Conservation (phyloP, 305 asterid genomes). For the Fraxinus albicans region DNA sequence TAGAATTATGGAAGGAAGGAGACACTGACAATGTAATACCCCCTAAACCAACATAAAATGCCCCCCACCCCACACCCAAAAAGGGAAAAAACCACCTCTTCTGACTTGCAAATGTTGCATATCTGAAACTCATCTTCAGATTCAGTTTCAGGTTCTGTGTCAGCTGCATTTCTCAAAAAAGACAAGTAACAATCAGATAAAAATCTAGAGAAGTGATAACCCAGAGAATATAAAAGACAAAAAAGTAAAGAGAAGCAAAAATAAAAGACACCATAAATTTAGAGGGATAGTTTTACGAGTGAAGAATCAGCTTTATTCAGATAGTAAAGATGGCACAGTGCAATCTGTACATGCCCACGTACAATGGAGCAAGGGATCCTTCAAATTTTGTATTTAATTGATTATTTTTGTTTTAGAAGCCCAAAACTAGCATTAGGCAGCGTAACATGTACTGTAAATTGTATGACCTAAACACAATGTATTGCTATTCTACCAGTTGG, state of each 20-base stretch:
- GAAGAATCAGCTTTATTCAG: constrained; percentile 11
- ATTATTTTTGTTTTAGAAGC: constrained; percentile 8
- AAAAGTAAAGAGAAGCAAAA: not conserved
- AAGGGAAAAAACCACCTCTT: constrained; percentile 53
- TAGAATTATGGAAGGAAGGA: not conserved
- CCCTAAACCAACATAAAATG: not conserved
- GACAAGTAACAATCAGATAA: constrained; percentile 19
- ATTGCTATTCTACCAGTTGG: too few relatives aligned
- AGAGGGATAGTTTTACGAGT: not conserved
- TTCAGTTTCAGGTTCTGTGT: constrained; percentile 80
- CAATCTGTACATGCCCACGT: constrained; percentile 14
- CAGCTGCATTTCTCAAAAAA: constrained; percentile 57
- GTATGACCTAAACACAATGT: not conserved
- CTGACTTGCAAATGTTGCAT: constrained; percentile 79
- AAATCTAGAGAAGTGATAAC: constrained; percentile 12
- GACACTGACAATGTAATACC: constrained; percentile 7
- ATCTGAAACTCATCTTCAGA: constrained; percentile 98
- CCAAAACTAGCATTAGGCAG: constrained; percentile 7
- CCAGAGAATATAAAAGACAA: constrained; percentile 5
- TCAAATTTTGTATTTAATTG: not conserved
- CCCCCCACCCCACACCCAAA: not conserved
- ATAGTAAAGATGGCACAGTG: not conserved
- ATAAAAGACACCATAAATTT: not conserved
- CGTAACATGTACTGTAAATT: not conserved
- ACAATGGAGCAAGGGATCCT: constrained; percentile 4